These are phyloP conservation scores for Diutina neorugosa DNA, from an alignment of 1,139 yeast species.

Conservation along the genomic window DNA sequence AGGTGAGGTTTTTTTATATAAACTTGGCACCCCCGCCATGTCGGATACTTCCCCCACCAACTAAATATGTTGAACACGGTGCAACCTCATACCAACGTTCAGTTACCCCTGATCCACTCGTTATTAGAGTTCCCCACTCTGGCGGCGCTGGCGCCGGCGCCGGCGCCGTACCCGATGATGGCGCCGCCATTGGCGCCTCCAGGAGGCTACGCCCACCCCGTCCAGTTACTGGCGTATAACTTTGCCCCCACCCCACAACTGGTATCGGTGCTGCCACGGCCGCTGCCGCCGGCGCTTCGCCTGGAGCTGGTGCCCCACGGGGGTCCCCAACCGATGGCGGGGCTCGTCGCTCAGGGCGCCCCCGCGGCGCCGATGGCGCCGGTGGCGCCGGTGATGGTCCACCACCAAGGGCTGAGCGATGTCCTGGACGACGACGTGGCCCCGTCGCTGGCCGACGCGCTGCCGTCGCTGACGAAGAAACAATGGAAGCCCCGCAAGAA, in stretches of 20 bases:
- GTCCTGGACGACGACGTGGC: slow-evolving; percentile 4
- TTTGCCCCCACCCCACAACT: background rate
- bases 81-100: background rate
- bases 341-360: background rate
- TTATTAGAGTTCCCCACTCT: slow-evolving; percentile 16
- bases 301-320: slow-evolving; percentile 1
- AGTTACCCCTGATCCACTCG: slow-evolving; percentile 20
- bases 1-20: background rate
- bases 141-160: background rate
- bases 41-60: background rate
- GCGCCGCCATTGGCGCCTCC: background rate
- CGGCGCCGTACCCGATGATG: background rate
- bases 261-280: background rate
- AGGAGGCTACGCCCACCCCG: background rate
- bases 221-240: background rate
- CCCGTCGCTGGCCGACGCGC: slow-evolving; percentile 4
- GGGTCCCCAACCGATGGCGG: background rate
- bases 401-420: slow-evolving; percentile 6
- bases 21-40: background rate
- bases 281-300: background rate
- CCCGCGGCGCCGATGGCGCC: background rate
- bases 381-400: slow-evolving; percentile 4
- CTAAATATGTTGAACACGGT: background rate
- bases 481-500: slow-evolving; percentile 46
- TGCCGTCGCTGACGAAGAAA: slow-evolving; percentile 9